These are phyloP conservation scores for Ambrosia artemisiifolia DNA, from an alignment of 129 eudicot species.

Conservation along the genomic window DNA sequence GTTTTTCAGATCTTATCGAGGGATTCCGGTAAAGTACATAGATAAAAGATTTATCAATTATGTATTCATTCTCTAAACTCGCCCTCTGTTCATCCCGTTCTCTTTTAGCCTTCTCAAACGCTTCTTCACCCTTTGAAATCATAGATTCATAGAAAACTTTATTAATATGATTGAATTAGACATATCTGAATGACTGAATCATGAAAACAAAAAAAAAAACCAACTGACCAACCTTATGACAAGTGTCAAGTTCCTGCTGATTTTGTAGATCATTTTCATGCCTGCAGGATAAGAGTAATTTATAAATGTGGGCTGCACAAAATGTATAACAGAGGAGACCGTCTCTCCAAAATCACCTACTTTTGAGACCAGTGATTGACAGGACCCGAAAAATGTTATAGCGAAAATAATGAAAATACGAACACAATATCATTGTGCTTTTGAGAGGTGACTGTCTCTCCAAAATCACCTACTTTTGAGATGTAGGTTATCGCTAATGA, in stretches of 20 bases:
- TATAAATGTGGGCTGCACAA: conserved; percentile 9
- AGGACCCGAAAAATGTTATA: too few relatives aligned
- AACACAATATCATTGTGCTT: background rate
- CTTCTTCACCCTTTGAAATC: background rate
- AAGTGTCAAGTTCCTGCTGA: conserved; percentile 44
- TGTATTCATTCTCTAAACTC: conserved; percentile 7
- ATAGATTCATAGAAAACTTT: background rate
- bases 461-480: background rate
- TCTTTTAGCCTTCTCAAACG: conserved; percentile 12
- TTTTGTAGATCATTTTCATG: conserved; percentile 33
- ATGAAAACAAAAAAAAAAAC: conserved; percentile 1
- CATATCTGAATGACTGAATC: background rate
- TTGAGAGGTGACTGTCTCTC: background rate
- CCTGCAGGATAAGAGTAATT: conserved; percentile 42
- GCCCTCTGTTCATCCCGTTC: conserved; percentile 4
- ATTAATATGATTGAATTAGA: background rate
- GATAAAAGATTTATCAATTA: background rate
- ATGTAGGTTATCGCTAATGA: background rate
- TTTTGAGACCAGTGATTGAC: too few relatives aligned
- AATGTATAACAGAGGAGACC: background rate
- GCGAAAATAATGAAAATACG: too few relatives aligned
- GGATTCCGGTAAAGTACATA: background rate
- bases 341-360: background rate
- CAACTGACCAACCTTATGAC: conserved; percentile 48
- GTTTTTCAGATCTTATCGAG: conserved; percentile 10